Conservation (phyloP, 805 yeast genomes). For the Wickerhamiella azyma region DNA sequence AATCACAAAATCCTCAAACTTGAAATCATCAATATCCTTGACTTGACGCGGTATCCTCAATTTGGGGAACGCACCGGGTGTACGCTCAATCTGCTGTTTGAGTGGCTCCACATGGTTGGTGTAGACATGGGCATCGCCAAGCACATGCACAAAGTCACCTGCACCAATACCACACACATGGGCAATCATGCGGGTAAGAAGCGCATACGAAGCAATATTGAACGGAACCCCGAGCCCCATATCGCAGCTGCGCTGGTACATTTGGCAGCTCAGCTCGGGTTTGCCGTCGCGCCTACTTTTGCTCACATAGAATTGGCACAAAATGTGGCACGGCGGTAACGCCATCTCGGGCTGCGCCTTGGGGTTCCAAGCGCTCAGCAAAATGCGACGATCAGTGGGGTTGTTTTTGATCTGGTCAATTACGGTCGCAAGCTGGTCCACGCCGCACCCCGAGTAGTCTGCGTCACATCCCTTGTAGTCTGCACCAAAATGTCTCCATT, state of each 20-base stretch:
- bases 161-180: conserved; percentile 89
- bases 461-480: conserved; percentile 74
- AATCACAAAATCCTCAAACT: conserved; percentile 76
- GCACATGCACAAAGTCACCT: conserved; percentile 86
- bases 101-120: conserved; percentile 87
- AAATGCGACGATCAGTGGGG: conserved; percentile 90
- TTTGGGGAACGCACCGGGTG: conserved; percentile 71
- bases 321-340: conserved; percentile 95
- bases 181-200: conserved; percentile 88
- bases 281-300: conserved; percentile 53
- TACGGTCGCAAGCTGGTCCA: conserved; percentile 74
- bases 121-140: conserved; percentile 97
- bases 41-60: conserved; percentile 56
- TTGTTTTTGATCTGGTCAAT: conserved; percentile 68
- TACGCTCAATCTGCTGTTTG: conserved; percentile 60
- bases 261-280: conserved; percentile 69
- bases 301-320: conserved; percentile 86
- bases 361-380: conserved; percentile 97
- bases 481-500: conserved; percentile 99
- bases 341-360: conserved; percentile 93
- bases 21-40: conserved; percentile 69
- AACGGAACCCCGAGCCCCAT: conserved; percentile 99
- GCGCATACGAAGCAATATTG: conserved; percentile 91
- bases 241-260: conserved; percentile 97
- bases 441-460: conserved; percentile 78